A percentile compares a stretch with the other conserved stretches of the same genome.
Conservation (phyloP, 495 filamentous ascomycete genomes). For the Aspergillus saccharolyticus region DNA sequence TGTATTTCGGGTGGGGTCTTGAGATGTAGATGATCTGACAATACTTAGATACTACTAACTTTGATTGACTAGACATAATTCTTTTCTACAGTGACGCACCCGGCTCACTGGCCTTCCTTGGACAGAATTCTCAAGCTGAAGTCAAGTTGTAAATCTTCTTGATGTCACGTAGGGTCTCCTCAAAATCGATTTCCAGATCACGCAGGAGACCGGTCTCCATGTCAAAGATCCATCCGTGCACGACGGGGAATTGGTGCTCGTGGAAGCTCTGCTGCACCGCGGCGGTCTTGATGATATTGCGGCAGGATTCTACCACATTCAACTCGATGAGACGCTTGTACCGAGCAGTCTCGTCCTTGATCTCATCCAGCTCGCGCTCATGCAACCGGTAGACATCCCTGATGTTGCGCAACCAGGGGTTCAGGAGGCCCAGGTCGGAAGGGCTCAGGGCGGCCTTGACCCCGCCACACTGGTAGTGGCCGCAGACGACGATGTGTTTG, state of each 20-base stretch:
- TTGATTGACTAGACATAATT: no score
- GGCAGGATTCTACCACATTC: conserved; percentile 60
- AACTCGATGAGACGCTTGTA: conserved; percentile 58
- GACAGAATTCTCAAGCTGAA: background rate
- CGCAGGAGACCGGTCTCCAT: conserved; percentile 50
- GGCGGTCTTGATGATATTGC: conserved; percentile 54
- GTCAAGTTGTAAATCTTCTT: conserved; percentile 32
- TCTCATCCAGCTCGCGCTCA: conserved; percentile 39
- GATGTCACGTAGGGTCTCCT: conserved; percentile 23
- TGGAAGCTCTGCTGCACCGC: conserved; percentile 59
- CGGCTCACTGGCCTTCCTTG: no score
- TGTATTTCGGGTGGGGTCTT: no score
- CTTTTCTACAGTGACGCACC: background rate
- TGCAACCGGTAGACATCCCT: conserved; percentile 52
- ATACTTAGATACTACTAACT: no score
- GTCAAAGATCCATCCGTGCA: conserved; percentile 67
- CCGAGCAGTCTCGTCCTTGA: conserved; percentile 39
- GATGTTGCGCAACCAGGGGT: conserved; percentile 74
- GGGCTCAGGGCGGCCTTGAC: conserved; percentile 62
- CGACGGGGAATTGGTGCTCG: conserved; percentile 57
- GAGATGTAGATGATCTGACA: no score
- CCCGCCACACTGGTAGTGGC: conserved; percentile 76
- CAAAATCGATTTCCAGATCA: conserved; percentile 47
- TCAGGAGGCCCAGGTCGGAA: conserved; percentile 61
- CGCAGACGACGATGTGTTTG: conserved; percentile 76